A percentile compares a stretch with the other conserved stretches of the same genome.
Conservation (phyloP, 2,329 filamentous ascomycete species). For the Elsinoe ampelina region DNA sequence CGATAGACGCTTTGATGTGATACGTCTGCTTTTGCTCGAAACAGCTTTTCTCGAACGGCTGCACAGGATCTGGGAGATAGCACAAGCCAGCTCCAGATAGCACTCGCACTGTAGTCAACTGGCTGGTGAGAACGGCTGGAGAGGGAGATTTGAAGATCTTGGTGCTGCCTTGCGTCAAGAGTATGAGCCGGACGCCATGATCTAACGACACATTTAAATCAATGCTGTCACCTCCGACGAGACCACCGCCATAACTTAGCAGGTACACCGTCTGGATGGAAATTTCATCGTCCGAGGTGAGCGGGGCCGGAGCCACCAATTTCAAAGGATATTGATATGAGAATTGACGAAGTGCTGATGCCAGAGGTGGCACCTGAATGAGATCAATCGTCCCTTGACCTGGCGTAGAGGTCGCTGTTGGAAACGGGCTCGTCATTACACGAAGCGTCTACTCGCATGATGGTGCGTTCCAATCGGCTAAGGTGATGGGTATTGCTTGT, state of each 20-base stretch:
- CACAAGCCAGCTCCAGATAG: constrained; percentile 43
- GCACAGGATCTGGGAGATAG: constrained; percentile 81
- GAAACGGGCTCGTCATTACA: constrained; percentile 57
- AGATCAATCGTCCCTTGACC: constrained; percentile 73
- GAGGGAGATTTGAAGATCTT: constrained; percentile 82
- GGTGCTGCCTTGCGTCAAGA: constrained; percentile 65
- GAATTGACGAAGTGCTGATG: constrained; percentile 62
- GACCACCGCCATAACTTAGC: constrained; percentile 86
- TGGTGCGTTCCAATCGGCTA: not conserved
- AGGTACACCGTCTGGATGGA: constrained; percentile 67
- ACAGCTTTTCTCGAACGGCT: constrained; percentile 75
- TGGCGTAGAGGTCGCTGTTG: constrained; percentile 60
- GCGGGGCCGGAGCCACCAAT: constrained; percentile 69
- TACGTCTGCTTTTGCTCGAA: constrained; percentile 83
- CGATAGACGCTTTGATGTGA: constrained; percentile 27
- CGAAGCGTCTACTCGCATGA: not conserved
- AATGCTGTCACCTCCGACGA: constrained; percentile 80
- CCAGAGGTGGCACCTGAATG: constrained; percentile 59
- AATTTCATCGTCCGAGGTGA: constrained; percentile 29
- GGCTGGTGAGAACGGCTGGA: constrained; percentile 29
- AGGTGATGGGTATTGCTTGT: too few species aligned
- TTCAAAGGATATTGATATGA: constrained; percentile 93
- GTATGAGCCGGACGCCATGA: constrained; percentile 53
- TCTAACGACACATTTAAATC: constrained; percentile 61
- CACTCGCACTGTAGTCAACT: constrained; percentile 39